Percentiles rank a stretch among this genome's conserved stretches.
Conservation (phyloP, 176 grass and related monocot species). For the Oryza officinalis region DNA sequence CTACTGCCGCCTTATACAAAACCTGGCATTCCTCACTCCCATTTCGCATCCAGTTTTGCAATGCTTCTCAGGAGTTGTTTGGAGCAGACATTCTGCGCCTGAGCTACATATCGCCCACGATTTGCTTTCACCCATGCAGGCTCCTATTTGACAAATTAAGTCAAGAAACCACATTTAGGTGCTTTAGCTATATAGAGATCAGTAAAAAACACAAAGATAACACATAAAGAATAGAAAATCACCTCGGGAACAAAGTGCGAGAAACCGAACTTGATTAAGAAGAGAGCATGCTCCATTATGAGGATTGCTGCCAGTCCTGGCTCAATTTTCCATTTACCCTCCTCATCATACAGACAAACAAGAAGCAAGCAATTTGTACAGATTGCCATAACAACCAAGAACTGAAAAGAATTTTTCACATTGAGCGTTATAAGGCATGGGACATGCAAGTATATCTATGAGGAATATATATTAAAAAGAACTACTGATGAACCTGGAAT, state of each 20-base stretch:
- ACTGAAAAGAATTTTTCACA: conserved; percentile 45
- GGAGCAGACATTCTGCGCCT: conserved; percentile 81
- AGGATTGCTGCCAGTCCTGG: conserved; percentile 91
- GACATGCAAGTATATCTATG: not conserved
- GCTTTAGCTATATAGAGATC: conserved; percentile 17
- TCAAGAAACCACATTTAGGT: conserved; percentile 25
- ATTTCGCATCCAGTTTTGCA: conserved; percentile 55
- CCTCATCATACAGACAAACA: conserved; percentile 84
- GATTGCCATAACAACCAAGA: conserved; percentile 93
- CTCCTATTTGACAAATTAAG: conserved; percentile 48
- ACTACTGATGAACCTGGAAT: conserved; percentile 76
- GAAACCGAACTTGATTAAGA: conserved; percentile 95
- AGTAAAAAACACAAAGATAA: not conserved
- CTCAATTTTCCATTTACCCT: conserved; percentile 94
- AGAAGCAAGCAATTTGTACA: conserved; percentile 99
- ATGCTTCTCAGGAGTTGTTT: conserved; percentile 76
- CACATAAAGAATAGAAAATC: conserved; percentile 24
- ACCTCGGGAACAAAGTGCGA: conserved; percentile 98
- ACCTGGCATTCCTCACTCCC: conserved; percentile 47
- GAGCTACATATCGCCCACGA: conserved; percentile 68
- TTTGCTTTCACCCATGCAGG: conserved; percentile 93
- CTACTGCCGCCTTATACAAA: conserved; percentile 27
- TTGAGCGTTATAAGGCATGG: conserved; percentile 4
- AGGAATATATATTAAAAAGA: conserved; percentile 17
- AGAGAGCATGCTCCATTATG: conserved; percentile 87